Evolutionary conservation across 176 grass and related monocot species (phyloP).

Genomic region (Oryza australiensis): DNA sequence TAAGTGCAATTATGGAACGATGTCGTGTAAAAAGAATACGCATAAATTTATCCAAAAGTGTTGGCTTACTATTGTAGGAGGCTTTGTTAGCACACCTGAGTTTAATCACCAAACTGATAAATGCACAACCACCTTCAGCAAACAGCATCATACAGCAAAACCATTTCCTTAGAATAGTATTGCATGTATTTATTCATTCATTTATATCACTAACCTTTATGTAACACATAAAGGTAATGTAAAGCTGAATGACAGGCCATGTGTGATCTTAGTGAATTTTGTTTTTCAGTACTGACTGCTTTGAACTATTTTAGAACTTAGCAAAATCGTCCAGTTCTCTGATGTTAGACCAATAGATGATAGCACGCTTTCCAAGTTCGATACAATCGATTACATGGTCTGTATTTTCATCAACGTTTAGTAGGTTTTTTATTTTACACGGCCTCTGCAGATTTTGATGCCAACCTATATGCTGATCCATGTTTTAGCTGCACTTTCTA

Average conservation of each 20-base stretch:
- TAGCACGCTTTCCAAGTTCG: constrained; percentile 59
- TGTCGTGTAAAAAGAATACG: neutral
- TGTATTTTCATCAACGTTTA: constrained; percentile 7
- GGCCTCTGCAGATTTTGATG: neutral
- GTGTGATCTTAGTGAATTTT: neutral
- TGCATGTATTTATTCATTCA: neutral
- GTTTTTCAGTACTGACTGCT: neutral
- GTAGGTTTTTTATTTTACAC: neutral
- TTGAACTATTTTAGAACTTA: constrained; percentile 47
- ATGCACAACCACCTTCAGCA: neutral
- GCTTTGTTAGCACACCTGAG: neutral
- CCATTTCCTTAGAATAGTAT: neutral
- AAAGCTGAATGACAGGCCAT: neutral
- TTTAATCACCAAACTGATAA: neutral
- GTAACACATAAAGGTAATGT: neutral
- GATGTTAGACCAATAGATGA: constrained; percentile 58
- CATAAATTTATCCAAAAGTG: neutral
- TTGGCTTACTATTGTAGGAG: neutral
- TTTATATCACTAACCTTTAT: neutral
- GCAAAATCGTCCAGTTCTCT: constrained; percentile 35
- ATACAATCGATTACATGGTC: constrained; percentile 55
- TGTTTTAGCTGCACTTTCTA: constrained; percentile 49
- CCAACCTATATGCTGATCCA: constrained; percentile 21
- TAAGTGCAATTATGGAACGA: neutral
- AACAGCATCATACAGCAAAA: neutral